Evolutionary conservation across 106 monocot genomes (phyloP), one percentile per base, ranked within the genome.

Genomic region (Narthecium ossifragum): DNA sequence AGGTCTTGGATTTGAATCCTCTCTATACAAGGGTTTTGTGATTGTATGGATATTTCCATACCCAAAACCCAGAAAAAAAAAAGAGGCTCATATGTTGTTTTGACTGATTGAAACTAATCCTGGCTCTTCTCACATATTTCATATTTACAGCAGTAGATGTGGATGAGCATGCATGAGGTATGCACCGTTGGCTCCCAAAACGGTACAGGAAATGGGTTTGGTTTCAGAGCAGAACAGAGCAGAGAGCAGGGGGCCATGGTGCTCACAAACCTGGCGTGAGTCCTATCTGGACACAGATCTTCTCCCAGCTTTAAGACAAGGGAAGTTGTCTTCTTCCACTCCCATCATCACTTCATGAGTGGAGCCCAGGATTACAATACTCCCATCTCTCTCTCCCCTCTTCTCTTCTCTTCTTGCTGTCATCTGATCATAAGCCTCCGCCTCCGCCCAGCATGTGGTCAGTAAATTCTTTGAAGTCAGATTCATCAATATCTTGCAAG

Each of bases 391-490:
- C 13, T 39, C 39, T 6, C 39, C 8, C 39, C 13, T 21, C 7
- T 5, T 25, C 26, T 2, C 50, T 51, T 3, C 50, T n/a, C n/a
- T n/a, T n/a, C n/a, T n/a, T n/a, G n/a, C n/a, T n/a, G n/a, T n/a
- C n/a, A n/a, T n/a, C n/a, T n/a, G 6, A 64, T 56, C 48, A 57
- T 31, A 34, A 53, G 0, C 47, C 32, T 18, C 49, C 63, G 20
- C 73, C 67, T 24, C 60, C n/a, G n/a, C n/a, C n/a, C n/a, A n/a
- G 28, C 31, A 92, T 73, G 18, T 92, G 87, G 12, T 75, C 66
- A 24, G 47, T 75, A 36, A 88, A 70, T 57, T 90, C 89, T 31
- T 62, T 61, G 49, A 90, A 78, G 28, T 90, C 82, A 2, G 70
- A 60, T 24, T 79, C 82, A 34, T 80, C 86, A 14, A 63, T 13